Base-by-base conservation (phyloP, 441 rosid species). In the Hura crepitans region DNA sequence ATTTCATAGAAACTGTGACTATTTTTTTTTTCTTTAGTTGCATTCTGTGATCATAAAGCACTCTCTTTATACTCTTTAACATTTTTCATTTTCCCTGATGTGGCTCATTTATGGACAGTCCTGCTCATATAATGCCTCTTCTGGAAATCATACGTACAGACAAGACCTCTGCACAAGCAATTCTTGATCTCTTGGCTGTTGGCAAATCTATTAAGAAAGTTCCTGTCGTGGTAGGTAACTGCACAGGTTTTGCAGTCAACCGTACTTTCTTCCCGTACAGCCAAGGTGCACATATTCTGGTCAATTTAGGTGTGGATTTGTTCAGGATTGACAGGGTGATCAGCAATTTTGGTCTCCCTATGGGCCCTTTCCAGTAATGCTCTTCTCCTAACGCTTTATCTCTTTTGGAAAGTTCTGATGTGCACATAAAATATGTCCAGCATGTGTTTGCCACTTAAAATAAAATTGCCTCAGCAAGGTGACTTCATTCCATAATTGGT, bases 81-180 rank as follows among this genome's bases (percentile, higher is more conserved):
- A 46, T 7, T 23, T 35, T 60, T 35, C 43, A 10, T 71, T n/a
- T 54, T 69, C 30, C 60, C 33, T 78, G 59, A 69, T 70, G 30
- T 51, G 57, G 47, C 54, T 79, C 28, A 72, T 72, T 59, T 47
- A 57, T 80, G 72, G 64, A 77, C 83, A 93, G 97, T 78, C 99
- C 99, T 64, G 99, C 99, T 65, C 97, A 94, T 78, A 77, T 94
- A 72, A 94, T 94, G 99, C 88, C 99, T 69, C 94, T 94, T 75
- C 85, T 92, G 78, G 99, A 94, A 90, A 94, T 92, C 67, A 94
- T 94, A 45, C 85, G 94, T 66, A 80, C 97, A 14, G 83, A 87
- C 42, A 94, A 76, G 73, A 94, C 97, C 74, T 94, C 97, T 66
- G 85, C 94, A 14, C 97, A 94, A 84, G 87, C 77, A 64, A 89